Evolutionary conservation across 495 filamentous ascomycete genomes (phyloP).

Genomic region (Penicillium antarcticum): DNA sequence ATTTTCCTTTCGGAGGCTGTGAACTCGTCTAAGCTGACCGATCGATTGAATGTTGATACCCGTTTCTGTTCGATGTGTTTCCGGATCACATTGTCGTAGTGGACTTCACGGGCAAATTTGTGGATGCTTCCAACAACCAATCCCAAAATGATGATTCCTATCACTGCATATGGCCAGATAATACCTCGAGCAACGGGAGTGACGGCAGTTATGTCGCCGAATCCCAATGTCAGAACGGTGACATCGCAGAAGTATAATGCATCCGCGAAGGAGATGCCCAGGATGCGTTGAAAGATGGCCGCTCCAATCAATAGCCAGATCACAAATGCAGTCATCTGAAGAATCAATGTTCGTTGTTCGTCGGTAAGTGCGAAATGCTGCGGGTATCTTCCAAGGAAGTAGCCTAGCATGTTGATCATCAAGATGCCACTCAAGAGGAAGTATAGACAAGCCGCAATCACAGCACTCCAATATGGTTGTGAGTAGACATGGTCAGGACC

Average conservation of each 20-base stretch:
- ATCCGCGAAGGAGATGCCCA: slow-evolving; percentile 50
- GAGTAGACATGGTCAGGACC: slow-evolving; percentile 60
- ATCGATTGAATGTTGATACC: slow-evolving; percentile 51
- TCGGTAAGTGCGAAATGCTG: slow-evolving; percentile 72
- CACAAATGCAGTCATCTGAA: slow-evolving; percentile 62
- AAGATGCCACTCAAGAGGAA: slow-evolving; percentile 59
- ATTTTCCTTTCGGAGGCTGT: background rate
- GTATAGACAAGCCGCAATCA: slow-evolving; percentile 67
- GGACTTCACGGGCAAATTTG: slow-evolving; percentile 60
- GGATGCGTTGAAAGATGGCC: slow-evolving; percentile 50
- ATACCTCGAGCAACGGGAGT: slow-evolving; percentile 57
- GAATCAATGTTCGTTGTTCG: slow-evolving; percentile 63
- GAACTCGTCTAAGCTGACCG: slow-evolving; percentile 39
- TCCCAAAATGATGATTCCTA: slow-evolving; percentile 84
- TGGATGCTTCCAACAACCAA: slow-evolving; percentile 82
- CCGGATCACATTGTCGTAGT: slow-evolving; percentile 63
- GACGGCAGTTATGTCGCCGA: slow-evolving; percentile 53
- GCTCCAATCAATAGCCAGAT: slow-evolving; percentile 60
- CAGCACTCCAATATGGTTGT: slow-evolving; percentile 74
- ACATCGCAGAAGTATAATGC: slow-evolving; percentile 64
- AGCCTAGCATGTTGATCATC: slow-evolving; percentile 77
- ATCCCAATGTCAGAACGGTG: slow-evolving; percentile 64
- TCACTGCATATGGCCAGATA: slow-evolving; percentile 77
- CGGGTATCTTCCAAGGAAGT: slow-evolving; percentile 73
- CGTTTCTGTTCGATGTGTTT: slow-evolving; percentile 59